Evolutionary conservation across 345 rosid genomes (phyloP), one percentile per base, ranked within the genome.

Genomic region (Populus alba): DNA sequence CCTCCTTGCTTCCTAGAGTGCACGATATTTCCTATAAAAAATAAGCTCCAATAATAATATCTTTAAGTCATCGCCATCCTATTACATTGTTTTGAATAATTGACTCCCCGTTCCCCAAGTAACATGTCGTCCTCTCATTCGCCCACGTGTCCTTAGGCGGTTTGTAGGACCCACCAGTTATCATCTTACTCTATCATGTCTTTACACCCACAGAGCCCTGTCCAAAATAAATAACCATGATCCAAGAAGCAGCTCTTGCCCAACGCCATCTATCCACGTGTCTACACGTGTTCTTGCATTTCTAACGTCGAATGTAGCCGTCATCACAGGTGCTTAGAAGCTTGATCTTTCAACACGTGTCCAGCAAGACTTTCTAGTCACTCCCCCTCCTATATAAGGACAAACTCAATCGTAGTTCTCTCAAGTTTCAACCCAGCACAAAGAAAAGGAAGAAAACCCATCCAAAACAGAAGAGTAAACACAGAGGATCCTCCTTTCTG

Each of bases 271-370:
- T 0, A 6, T 33, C 75, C 87, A 85, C 90, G 88, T 88, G 86
- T 78, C 68, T 1, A 81, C 79, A 83, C 83, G 88, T 78, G 89
- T 85, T 65, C 3, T 13, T 0, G 27, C 0, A 18, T 11, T 1
- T 0, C 27, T 16, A 9, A n/a, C 20, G 65, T 86, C 83, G 77
- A 73, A 78, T 80, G 69, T 11, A 41, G 38, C 66, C 72, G 82
- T 77, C 83, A 75, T 57, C 69, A 33, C 75, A 20, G 59, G 72
- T 15, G 13, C 11, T 13, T 15, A 0, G 22, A 29, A 16, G 37
- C 68, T 3, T 53, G 10, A 3, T 33, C 51, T 18, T 20, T 39
- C 27, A 90, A 88, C 90, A 89, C 91, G 88, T 89, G 83, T 80
- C 77, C 77, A 0, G 1, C 0, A 1, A 29, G 78, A 69, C 61